Evolutionary conservation across 257 asterid genomes (phyloP).

Genomic region (Solanum sitiens): DNA sequence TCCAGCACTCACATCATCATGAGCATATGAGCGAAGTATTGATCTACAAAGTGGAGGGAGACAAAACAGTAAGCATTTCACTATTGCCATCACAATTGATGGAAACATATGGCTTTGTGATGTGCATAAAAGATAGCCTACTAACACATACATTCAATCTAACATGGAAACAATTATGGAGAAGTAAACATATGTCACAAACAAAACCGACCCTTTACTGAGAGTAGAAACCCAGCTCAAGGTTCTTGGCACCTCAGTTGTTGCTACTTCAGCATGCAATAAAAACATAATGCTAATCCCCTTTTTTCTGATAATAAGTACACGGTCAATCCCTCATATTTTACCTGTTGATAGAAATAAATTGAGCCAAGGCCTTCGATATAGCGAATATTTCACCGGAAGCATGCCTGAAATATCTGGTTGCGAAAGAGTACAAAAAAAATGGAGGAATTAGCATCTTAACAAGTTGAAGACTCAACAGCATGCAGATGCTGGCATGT

Average conservation of each 20-base stretch:
- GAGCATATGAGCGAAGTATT: slow-evolving; percentile 55
- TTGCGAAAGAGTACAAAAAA: neutral
- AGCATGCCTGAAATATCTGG: slow-evolving; percentile 84
- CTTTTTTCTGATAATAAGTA: neutral
- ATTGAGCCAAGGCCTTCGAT: slow-evolving; percentile 70
- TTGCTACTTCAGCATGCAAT: neutral
- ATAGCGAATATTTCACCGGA: slow-evolving; percentile 78
- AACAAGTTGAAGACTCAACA: neutral
- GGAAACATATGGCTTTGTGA: neutral
- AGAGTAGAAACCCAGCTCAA: neutral
- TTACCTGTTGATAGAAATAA: slow-evolving; percentile 71
- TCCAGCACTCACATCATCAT: slow-evolving; percentile 83
- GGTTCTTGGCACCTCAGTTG: neutral
- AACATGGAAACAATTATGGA: neutral
- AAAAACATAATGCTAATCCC: neutral
- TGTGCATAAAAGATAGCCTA: neutral
- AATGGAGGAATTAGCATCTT: neutral
- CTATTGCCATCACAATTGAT: neutral
- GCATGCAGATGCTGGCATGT: neutral
- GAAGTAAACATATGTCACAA: neutral
- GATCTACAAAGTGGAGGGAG: slow-evolving; percentile 25
- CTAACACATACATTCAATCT: neutral
- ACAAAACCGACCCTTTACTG: neutral
- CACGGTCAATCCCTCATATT: neutral
- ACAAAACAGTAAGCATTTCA: neutral